These are phyloP conservation scores for Tuber magnatum DNA, from an alignment of 495 filamentous ascomycete genomes.

Conservation along the genomic window DNA sequence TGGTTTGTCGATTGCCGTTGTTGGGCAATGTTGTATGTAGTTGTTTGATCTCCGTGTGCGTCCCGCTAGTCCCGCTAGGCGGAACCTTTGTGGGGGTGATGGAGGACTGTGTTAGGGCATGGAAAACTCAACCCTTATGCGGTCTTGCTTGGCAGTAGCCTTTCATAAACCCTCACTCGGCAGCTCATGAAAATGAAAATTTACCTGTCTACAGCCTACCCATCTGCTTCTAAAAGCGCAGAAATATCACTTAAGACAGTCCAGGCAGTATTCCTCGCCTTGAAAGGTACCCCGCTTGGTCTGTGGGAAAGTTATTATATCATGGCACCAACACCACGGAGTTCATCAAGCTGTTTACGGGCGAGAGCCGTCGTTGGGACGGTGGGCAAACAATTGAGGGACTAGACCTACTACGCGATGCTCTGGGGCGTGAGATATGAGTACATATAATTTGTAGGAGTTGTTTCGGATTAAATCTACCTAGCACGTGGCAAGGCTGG, in stretches of 20 bases:
- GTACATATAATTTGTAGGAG: neutral
- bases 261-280: neutral
- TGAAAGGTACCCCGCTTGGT: neutral
- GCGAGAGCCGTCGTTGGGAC: neutral
- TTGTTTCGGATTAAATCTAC: neutral
- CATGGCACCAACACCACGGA: neutral
- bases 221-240: neutral
- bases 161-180: slow-evolving; percentile 1
- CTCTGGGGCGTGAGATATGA: neutral
- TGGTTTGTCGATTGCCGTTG: slow-evolving; percentile 14
- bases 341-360: neutral
- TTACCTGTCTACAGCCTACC: neutral
- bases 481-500: neutral
- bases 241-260: neutral
- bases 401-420: neutral
- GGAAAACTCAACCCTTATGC: slow-evolving; percentile 7
- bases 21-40: slow-evolving; percentile 27
- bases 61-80: slow-evolving; percentile 5
- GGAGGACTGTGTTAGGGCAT: slow-evolving; percentile 29
- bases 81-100: slow-evolving; percentile 24
- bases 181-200: neutral
- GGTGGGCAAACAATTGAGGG: neutral
- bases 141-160: neutral
- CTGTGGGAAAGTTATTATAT: neutral
- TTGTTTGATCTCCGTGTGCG: slow-evolving; percentile 24